phyloP scores from a whole-genome alignment of 495 filamentous ascomycete genomes.

The Staphylotrichum tortipilum region DNA sequence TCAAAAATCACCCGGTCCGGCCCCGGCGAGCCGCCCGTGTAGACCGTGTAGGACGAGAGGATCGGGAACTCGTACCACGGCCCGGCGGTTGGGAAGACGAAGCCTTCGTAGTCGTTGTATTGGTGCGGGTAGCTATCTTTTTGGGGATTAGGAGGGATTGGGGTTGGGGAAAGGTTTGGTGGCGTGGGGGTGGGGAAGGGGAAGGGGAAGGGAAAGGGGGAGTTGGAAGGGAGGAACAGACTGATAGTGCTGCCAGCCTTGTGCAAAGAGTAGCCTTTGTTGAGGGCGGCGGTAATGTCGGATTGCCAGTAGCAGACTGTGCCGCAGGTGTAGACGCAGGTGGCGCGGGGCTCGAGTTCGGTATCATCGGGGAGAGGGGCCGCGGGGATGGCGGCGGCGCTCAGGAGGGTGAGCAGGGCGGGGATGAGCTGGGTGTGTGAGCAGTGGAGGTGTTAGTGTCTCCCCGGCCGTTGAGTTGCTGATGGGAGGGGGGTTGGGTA shows the following conservation, averaged over 20 bases:
- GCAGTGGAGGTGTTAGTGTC: neutral
- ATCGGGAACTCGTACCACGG: constrained; percentile 72
- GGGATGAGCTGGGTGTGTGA: constrained; percentile 22
- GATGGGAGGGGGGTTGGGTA: neutral
- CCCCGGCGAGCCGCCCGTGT: constrained; percentile 57
- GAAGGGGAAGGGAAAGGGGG: neutral
- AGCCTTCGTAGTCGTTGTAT: constrained; percentile 69
- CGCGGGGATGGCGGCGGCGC: constrained; percentile 23
- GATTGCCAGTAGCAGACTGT: constrained; percentile 28
- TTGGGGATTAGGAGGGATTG: neutral
- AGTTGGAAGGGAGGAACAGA: constrained; percentile 6
- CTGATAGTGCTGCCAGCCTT: constrained; percentile 39
- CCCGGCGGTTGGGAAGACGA: constrained; percentile 46
- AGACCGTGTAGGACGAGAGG: constrained; percentile 41
- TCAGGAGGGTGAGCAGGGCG: constrained; percentile 21
- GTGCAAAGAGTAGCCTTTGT: constrained; percentile 43
- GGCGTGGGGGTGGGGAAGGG: neutral
- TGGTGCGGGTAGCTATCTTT: constrained; percentile 55
- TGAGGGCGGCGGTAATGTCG: constrained; percentile 41
- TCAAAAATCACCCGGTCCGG: constrained; percentile 68
- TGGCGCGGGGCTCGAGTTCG: constrained; percentile 11
- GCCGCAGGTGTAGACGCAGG: constrained; percentile 33
- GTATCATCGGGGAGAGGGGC: constrained; percentile 15
- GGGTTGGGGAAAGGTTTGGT: neutral
- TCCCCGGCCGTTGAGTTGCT: too few relatives aligned